A percentile compares a stretch with the other conserved stretches of the same genome.
Evolutionary conservation across 1,139 yeast genomes (phyloP).

Genomic region (Taphrina pruni): DNA sequence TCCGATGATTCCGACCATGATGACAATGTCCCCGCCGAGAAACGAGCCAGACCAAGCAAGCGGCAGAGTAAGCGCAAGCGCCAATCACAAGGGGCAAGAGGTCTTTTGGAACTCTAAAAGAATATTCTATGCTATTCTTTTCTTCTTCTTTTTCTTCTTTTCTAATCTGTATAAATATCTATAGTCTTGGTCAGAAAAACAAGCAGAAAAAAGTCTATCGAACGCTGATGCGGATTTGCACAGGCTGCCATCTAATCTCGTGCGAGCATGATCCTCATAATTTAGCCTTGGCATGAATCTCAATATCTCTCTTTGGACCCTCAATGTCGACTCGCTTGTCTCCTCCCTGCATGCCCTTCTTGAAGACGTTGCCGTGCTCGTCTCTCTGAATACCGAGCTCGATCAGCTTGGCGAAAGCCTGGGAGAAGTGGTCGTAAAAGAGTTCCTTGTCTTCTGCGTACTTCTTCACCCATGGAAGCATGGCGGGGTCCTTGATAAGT

Average conservation of each 20-base stretch:
- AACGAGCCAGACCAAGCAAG: constrained; percentile 14
- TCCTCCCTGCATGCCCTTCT: constrained; percentile 41
- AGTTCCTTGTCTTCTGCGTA: constrained; percentile 74
- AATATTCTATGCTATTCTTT: too few species aligned
- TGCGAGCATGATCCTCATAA: constrained; percentile 1
- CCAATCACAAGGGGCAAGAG: constrained; percentile 27
- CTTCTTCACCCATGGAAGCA: constrained; percentile 67
- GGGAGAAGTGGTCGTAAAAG: constrained; percentile 74
- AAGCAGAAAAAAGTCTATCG: neutral
- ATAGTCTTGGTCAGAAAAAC: constrained; percentile 1
- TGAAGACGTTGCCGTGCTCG: constrained; percentile 38
- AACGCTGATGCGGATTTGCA: too few species aligned
- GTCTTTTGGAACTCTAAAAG: constrained; percentile 8
- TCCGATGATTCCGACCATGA: constrained; percentile 7
- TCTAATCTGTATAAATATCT: constrained; percentile 5
- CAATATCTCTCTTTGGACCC: constrained; percentile 34
- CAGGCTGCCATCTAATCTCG: neutral
- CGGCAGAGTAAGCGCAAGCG: constrained; percentile 2
- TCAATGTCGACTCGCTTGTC: constrained; percentile 27
- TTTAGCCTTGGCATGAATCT: constrained; percentile 32
- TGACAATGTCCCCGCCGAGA: constrained; percentile 17
- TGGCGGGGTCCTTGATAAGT: constrained; percentile 67
- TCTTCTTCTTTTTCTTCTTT: too few species aligned
- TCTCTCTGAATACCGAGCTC: constrained; percentile 68
- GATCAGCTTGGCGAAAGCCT: constrained; percentile 70